Conservation (phyloP, 2,329 filamentous ascomycete genomes). For the Aspergillus flavus region DNA sequence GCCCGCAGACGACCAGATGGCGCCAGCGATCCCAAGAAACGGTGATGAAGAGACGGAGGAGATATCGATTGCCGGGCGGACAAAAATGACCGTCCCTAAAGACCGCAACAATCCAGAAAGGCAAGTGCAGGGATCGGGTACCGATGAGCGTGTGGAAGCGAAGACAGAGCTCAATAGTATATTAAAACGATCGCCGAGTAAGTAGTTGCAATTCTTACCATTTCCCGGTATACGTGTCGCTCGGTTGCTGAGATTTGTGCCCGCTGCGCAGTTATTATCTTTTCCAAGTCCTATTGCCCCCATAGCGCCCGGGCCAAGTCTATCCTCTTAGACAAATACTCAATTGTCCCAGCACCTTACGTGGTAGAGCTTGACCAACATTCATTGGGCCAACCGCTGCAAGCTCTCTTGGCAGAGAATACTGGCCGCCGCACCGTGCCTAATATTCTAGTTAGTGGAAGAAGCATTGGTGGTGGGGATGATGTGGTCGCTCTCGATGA, state of each 20-base stretch:
- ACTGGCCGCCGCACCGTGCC: slow-evolving; percentile 87
- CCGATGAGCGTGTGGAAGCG: slow-evolving; percentile 45
- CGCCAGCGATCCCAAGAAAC: slow-evolving; percentile 39
- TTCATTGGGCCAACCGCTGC: slow-evolving; percentile 70
- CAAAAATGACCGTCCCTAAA: slow-evolving; percentile 50
- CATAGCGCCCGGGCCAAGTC: slow-evolving; percentile 83
- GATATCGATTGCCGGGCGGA: slow-evolving; percentile 57
- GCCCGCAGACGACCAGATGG: slow-evolving; percentile 41
- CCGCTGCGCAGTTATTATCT: slow-evolving; percentile 74
- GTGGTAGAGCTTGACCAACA: slow-evolving; percentile 91
- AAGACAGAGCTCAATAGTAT: slow-evolving; percentile 75
- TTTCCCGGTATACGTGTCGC: background rate
- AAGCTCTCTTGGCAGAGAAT: slow-evolving; percentile 69
- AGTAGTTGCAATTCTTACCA: slow-evolving; percentile 30
- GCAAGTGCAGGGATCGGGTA: slow-evolving; percentile 60
- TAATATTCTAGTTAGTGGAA: slow-evolving; percentile 85
- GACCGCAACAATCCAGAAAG: slow-evolving; percentile 36
- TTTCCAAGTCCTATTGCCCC: slow-evolving; percentile 92
- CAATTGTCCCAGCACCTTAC: slow-evolving; percentile 77
- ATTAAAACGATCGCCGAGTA: slow-evolving; percentile 82
- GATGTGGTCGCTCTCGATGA: slow-evolving; percentile 75
- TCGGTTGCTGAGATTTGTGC: slow-evolving; percentile 9
- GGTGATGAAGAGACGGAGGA: slow-evolving; percentile 42
- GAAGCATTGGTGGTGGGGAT: slow-evolving; percentile 87
- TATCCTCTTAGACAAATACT: slow-evolving; percentile 81